These are phyloP conservation scores for Parachaetomium inaequale DNA, from an alignment of 495 filamentous ascomycete genomes.

Conservation along the genomic window DNA sequence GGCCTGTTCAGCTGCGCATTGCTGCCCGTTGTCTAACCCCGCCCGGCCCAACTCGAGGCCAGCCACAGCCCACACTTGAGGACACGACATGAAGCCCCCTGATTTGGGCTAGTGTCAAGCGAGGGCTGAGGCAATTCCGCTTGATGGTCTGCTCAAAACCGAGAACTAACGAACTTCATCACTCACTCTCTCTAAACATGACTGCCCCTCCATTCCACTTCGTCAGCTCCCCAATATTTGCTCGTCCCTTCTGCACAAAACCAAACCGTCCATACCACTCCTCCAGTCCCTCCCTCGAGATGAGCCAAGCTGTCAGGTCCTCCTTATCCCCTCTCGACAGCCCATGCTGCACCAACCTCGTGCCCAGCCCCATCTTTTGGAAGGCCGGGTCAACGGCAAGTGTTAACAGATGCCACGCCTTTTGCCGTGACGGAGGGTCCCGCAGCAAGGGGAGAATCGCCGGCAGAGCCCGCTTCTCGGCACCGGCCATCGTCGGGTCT, in stretches of 20 bases:
- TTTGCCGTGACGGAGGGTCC: neutral
- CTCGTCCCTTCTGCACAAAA: neutral
- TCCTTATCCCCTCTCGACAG: neutral
- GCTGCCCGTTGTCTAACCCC: too few species aligned
- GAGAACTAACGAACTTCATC: neutral
- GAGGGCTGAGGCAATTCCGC: too few species aligned
- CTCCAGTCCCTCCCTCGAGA: neutral
- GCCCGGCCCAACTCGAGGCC: too few species aligned
- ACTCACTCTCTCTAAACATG: neutral
- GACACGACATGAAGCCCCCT: too few species aligned
- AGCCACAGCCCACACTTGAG: too few species aligned
- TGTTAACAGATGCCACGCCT: neutral
- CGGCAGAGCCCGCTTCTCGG: neutral
- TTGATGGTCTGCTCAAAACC: too few species aligned
- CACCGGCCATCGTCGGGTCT: neutral
- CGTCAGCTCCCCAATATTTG: neutral
- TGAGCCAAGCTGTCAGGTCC: neutral
- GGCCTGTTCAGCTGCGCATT: too few species aligned
- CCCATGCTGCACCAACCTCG: neutral
- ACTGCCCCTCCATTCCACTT: neutral
- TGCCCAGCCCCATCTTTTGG: neutral
- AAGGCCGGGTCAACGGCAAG: neutral
- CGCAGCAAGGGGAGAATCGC: neutral
- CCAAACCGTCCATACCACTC: conserved; percentile 1
- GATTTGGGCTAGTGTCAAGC: too few species aligned